Evolutionary conservation across 768 basidiomycete species (phyloP), one percentile per base, ranked within the genome.

Genomic region (Amanita fuliginea): DNA sequence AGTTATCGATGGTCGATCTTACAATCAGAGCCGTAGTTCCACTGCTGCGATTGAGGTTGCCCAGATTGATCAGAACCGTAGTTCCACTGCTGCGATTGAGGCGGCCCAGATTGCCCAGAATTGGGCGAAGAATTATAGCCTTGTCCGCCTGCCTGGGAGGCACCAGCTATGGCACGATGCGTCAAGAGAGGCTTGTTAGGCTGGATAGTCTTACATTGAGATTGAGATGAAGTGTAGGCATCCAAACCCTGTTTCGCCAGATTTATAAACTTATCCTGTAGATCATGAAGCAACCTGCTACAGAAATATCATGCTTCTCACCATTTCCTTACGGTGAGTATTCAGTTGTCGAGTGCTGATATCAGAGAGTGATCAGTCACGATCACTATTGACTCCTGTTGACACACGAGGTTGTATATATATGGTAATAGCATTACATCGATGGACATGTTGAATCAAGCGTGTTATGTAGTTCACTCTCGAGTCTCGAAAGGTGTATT

Each of bases 211-310:
- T 60, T 54, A 74, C 73, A 63, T 13, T 78, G 74, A 14, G 72
- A 63, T 13, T 78, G 74, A 14, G 72, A 75, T 24, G 69, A 58
- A 56, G 69, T 64, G 66, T 79, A 79, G 60, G 77, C 69, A 34
- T 76, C 62, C 56, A 74, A 62, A 54, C 79, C 78, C 63, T 88
- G 63, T 64, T 87, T 82, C 8, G 85, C 88, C 56, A 89, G 62
- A 51, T 77, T 78, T 33, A 86, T 72, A 57, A 89, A 74, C 51
- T 62, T 72, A 53, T 86, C 84, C 86, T 84, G 36, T 26, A 19
- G 1, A 6, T 11, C 1, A 6, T 47, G 34, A 36, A 18, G 3
- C 1, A 7, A 10, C 30, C 6, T 33, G 24, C 3, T 16, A n/a
- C 18, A 11, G 21, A 35, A 19, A 19, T 35, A 19, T 35, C 36